Base-by-base conservation (phyloP, 106 monocot genomes). In the Apostasia shenzhenica region DNA sequence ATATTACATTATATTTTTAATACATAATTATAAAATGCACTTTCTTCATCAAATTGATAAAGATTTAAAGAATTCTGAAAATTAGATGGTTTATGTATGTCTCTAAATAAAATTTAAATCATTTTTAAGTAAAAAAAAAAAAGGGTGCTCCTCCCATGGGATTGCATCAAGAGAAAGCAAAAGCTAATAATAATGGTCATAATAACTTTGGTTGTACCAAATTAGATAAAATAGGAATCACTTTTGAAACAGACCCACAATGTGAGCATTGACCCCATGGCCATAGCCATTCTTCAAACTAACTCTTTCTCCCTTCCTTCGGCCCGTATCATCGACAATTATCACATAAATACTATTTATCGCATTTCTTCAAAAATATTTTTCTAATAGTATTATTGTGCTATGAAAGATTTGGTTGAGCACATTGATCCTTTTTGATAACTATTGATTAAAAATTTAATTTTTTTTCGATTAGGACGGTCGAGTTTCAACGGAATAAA, bases 141-240 rank as follows among this genome's bases (percentile, higher is more conserved):
- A 26, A 59, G 40, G 7, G 8, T 59, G 39, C 59, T 59, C 37
- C 40, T 37, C 59, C 37, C 2, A 41, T 59, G 26, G 6, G 26
- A 6, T 59, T 59, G 41, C 59, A 59, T 41, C 8, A 59, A 8
- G 59, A 59, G 59, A 59, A 59, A 59, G 59, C 40, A 59, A 59
- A 59, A 59, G 9, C 26, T 26, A 40, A 26, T 59, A 59, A 59
- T 59, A 7, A 39, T 59, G 40, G 40, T 59, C 59, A 39, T 37
- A 59, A 59, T 59, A 26, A 59, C 59, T 59, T 59, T 39, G 59
- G 59, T 41, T 59, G 59, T 59, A 59, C 59, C 59, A 59, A 59
- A 14, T 8, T 8, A 10, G 14, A 37, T 59, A 39, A 5, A 5
- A 50, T 39, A 39, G 59, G 59, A 41, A 37, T 59, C 41, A 5